Base-by-base conservation (phyloP, 495 filamentous ascomycete genomes). In the Annulohypoxylon moriforme region DNA sequence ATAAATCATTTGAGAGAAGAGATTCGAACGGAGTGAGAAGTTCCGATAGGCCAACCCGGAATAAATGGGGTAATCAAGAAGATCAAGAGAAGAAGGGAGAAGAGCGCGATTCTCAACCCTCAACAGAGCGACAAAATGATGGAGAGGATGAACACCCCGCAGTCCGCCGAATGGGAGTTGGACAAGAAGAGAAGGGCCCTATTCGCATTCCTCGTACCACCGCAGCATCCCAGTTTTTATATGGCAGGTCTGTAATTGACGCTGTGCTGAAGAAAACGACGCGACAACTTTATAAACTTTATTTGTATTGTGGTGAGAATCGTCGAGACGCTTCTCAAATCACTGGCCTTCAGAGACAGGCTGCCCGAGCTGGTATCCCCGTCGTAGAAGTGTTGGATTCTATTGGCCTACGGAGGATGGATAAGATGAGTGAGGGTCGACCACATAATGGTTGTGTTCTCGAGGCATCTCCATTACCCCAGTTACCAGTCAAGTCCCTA, bases 401-500 rank as follows among this genome's bases (percentile, higher is more conserved):
- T 1, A 82, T 81, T 8, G 88, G 86, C 3, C 77, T 91, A 33
- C 83, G 86, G 0, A 75, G 94, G 22, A 82, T 99, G 78, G 92
- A 97, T 76, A 94, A 92, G 78, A 92, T 96, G 90, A 90, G 89
- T 68, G 83, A 81, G 14, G 89, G 89, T n/a, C 86, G 96, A 60
- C 93, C 94, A 33, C 96, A 99, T 77, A 99, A 98, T 78, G 91
- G 95, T 60, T 94, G 90, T 75, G 83, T 98, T 40, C 86, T 99
- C 25, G 96, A 99, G 80, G 90, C 90, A 22, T 97, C 94, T 0
- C 92, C 91, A 8, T 80, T 98, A 25, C 93, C 93, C 0, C 88
- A 89, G 69, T 81, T 89, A 0, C 94, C 95, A 1, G 82, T 97
- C 20, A 83, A 82, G 25, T 76, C 83, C 20, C 81, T 98, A 16